Evolutionary conservation across 2,329 filamentous ascomycete species (phyloP).

Genomic region (Penicillium sp.): DNA sequence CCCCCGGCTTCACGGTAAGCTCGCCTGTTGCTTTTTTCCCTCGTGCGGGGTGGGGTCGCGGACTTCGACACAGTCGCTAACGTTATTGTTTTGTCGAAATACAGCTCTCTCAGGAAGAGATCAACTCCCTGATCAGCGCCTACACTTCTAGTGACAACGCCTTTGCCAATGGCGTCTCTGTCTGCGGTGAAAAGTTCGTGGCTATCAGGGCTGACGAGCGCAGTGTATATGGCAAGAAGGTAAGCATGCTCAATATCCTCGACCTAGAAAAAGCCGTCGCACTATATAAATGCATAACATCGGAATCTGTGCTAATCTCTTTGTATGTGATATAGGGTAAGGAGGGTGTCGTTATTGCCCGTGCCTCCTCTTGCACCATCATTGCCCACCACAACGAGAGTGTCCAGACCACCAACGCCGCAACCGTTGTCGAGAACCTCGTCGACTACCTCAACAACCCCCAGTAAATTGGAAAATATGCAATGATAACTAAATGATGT

Average conservation of each 20-base stretch:
- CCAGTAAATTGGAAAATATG: conserved; percentile 56
- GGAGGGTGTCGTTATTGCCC: conserved; percentile 76
- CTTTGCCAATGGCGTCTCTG: conserved; percentile 66
- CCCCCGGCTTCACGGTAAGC: conserved; percentile 68
- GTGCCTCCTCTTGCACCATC: conserved; percentile 85
- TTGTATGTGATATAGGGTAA: conserved; percentile 57
- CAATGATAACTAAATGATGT: conserved; percentile 14
- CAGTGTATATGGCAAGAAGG: conserved; percentile 82
- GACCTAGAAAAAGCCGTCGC: conserved; percentile 23
- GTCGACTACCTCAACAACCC: conserved; percentile 77
- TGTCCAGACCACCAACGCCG: conserved; percentile 70
- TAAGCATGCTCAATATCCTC: conserved; percentile 38
- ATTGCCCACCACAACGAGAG: conserved; percentile 79
- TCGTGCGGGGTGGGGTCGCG: conserved; percentile 5
- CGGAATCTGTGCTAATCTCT: neutral
- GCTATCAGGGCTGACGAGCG: conserved; percentile 71
- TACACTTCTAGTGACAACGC: conserved; percentile 50
- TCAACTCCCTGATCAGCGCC: conserved; percentile 52
- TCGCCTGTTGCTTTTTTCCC: conserved; percentile 11
- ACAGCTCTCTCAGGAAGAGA: conserved; percentile 54
- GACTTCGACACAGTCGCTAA: neutral
- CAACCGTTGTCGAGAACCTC: conserved; percentile 75
- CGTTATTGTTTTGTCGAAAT: neutral
- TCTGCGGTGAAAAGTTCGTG: conserved; percentile 76
- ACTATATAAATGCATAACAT: neutral